phyloP scores from a whole-genome alignment of 1,284 basidiomycete species.

The Porogramme epimiltina region DNA sequence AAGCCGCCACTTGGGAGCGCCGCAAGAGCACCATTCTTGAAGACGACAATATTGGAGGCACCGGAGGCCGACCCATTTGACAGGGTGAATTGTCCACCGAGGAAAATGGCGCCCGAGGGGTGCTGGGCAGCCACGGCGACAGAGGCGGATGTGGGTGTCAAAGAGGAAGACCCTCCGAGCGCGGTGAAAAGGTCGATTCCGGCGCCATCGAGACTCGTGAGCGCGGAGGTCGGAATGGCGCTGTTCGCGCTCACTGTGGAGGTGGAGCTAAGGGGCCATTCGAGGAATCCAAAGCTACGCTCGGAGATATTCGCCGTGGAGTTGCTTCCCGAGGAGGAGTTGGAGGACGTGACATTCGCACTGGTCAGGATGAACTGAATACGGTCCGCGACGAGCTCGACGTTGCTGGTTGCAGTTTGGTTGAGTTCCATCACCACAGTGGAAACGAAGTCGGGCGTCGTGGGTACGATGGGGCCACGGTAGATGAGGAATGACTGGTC shows the following conservation, averaged over 20 bases:
- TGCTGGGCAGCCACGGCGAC: conserved; percentile 62
- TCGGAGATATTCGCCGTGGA: conserved; percentile 34
- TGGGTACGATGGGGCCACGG: conserved; percentile 78
- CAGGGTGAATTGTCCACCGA: conserved; percentile 80
- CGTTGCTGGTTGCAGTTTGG: conserved; percentile 60
- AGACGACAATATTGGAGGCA: conserved; percentile 74
- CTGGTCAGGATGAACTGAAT: conserved; percentile 75
- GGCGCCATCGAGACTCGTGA: conserved; percentile 69
- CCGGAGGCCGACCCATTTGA: conserved; percentile 56
- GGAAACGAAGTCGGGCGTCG: conserved; percentile 70
- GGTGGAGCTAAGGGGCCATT: conserved; percentile 65
- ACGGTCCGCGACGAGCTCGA: conserved; percentile 80
- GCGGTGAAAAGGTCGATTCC: conserved; percentile 61
- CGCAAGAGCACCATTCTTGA: conserved; percentile 59
- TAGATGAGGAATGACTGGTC: conserved; percentile 75
- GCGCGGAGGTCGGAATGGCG: conserved; percentile 66
- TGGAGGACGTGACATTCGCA: conserved; percentile 43
- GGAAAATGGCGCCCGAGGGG: conserved; percentile 64
- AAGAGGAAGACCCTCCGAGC: conserved; percentile 46
- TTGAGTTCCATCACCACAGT: conserved; percentile 75
- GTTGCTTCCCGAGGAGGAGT: conserved; percentile 33
- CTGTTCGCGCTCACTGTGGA: conserved; percentile 55
- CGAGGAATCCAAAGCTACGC: conserved; percentile 74
- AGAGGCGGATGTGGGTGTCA: conserved; percentile 30
- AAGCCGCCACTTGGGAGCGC: conserved; percentile 65